phyloP scores from a whole-genome alignment of 306 rosid genomes.

The Cicer yamashitae region DNA sequence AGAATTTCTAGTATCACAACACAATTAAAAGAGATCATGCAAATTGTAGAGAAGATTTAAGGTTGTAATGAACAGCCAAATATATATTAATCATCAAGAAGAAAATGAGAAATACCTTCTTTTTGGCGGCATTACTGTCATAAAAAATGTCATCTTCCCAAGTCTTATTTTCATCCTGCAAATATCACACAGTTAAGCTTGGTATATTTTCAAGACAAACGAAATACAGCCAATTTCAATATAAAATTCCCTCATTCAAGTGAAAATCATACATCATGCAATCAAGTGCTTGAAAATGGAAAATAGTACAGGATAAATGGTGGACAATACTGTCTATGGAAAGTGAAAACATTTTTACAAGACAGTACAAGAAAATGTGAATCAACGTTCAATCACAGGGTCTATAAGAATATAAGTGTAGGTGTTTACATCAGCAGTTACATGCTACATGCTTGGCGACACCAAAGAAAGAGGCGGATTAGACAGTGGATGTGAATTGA shows the following conservation, averaged over 20 bases:
- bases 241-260: neutral
- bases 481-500: too few relatives aligned
- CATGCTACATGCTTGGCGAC: neutral
- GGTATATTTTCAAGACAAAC: slow-evolving; percentile 3
- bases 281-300: neutral
- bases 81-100: slow-evolving; percentile 29
- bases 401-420: slow-evolving; percentile 4
- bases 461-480: neutral
- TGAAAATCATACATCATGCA: slow-evolving; percentile 31
- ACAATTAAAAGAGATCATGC: slow-evolving; percentile 22
- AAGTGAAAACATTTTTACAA: neutral
- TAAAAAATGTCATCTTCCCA: slow-evolving; percentile 77
- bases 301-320: too few relatives aligned
- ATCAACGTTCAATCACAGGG: neutral
- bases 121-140: slow-evolving; percentile 42
- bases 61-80: slow-evolving; percentile 7
- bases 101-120: slow-evolving; percentile 57
- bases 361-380: slow-evolving; percentile 23
- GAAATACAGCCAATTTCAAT: neutral
- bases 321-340: neutral
- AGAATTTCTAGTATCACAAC: neutral
- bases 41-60: slow-evolving; percentile 14
- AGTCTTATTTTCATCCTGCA: slow-evolving; percentile 66
- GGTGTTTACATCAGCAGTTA: slow-evolving; percentile 1
- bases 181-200: slow-evolving; percentile 34